Conservation (phyloP, 257 asterid genomes). For the Sherardia arvensis region DNA sequence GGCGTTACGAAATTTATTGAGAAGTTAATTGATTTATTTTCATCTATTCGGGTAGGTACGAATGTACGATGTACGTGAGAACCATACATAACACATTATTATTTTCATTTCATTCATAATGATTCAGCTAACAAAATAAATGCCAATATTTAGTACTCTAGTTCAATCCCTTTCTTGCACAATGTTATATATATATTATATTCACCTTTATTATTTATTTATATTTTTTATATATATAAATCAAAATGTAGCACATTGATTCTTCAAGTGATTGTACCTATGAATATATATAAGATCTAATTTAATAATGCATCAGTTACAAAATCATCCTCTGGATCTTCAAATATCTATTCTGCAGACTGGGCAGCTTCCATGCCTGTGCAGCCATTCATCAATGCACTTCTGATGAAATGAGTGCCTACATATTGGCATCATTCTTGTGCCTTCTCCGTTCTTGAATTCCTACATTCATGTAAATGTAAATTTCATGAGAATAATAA, state of each 20-base stretch:
- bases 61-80: constrained; percentile 1
- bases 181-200: neutral
- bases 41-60: neutral
- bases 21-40: neutral
- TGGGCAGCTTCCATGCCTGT: constrained; percentile 70
- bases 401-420: constrained; percentile 54
- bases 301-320: neutral
- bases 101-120: neutral
- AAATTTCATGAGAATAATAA: no score
- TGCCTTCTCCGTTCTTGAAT: constrained; percentile 51
- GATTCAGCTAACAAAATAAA: neutral
- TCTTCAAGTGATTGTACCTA: neutral
- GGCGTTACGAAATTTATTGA: neutral
- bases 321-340: neutral
- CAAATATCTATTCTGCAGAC: constrained; percentile 55
- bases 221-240: neutral
- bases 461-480: constrained; percentile 27
- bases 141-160: neutral
- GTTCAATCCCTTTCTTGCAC: neutral
- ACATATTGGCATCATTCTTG: constrained; percentile 51
- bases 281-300: neutral
- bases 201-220: neutral
- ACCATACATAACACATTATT: neutral
- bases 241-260: neutral
- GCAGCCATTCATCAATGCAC: constrained; percentile 82